Evolutionary conservation across 495 filamentous ascomycete genomes (phyloP), one percentile per base, ranked within the genome.

Genomic region (Astrothelium subdiscretum): DNA sequence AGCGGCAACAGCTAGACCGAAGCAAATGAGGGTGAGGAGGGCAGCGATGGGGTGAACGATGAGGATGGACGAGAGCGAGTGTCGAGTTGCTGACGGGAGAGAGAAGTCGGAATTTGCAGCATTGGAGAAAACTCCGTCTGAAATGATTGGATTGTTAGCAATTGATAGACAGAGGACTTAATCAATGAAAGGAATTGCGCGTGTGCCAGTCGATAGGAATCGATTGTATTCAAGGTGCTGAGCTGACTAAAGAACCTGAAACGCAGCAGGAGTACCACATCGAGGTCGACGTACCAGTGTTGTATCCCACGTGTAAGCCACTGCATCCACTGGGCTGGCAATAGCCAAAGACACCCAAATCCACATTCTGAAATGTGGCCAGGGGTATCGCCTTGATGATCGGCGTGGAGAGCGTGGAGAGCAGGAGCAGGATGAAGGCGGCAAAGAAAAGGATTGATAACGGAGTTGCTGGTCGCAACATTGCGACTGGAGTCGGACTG

Each of bases 261-360:
- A 26, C 27, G 31, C 27, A 60, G 59, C 58, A 35, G 51, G n/a
- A 32, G 27, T 48, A 20, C 52, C 27, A 40, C 35, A 61, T 35
- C 24, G 48, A 11, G 57, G 27, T 61, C 43, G 31, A 85, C 87
- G 72, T 77, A 97, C 92, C 81, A 67, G 84, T 87, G 67, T 85
- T 83, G 74, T 98, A 98, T 69, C 95, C 94, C 64, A 97, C 80
- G 69, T 85, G 80, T 62, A 91, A 83, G n/a, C 76, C 76, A 64
- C 81, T 89, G 71, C 94, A 97, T 44, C 69, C 66, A 31, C 70
- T 71, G 3, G 11, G 31, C 59, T 85, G 78, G 75, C 94, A 98
- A 68, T 85, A 96, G 12, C 94, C 94, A 77, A 97, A 94, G 13
- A 97, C 94, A 6, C 94, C 94, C 75, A 96, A 95, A 60, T 87